Percentiles rank a stretch among this genome's conserved stretches.
These are phyloP conservation scores for Hsuehochloa calcarea DNA, from an alignment of 176 grass and related monocot genomes.

Conservation along the genomic window DNA sequence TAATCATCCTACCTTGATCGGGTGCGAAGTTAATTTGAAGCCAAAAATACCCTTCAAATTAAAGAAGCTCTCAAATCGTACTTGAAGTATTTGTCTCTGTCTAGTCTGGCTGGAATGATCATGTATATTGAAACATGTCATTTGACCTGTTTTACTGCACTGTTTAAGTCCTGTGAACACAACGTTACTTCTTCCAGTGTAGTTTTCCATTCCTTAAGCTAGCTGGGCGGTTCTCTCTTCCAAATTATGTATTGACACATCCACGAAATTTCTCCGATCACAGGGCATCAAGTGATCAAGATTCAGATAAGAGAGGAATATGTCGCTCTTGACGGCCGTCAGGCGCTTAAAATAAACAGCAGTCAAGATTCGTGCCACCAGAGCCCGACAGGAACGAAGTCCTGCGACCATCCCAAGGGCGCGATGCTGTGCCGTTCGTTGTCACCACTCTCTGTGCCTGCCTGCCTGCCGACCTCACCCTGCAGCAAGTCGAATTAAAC, in stretches of 20 bases:
- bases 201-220: not conserved
- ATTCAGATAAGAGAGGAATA: not conserved
- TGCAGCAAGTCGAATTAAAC: not conserved
- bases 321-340: not conserved
- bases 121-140: not conserved
- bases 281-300: not conserved
- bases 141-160: not conserved
- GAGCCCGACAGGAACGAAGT: not conserved
- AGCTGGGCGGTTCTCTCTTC: not conserved
- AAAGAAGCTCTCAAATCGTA: not conserved
- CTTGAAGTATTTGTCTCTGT: not conserved
- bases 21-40: not conserved
- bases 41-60: not conserved
- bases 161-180: not conserved
- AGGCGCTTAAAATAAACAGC: not conserved
- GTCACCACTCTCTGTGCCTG: not conserved
- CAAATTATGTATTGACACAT: not conserved
- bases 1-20: not conserved
- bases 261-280: not conserved
- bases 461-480: constrained; percentile 10
- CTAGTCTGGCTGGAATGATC: not conserved
- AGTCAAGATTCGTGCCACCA: constrained; percentile 19
- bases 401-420: constrained; percentile 22
- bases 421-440: not conserved
- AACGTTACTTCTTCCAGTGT: not conserved